Evolutionary conservation across 192 early-diverging fungal genomes (phyloP).

Genomic region (Linnemannia schmuckeri): DNA sequence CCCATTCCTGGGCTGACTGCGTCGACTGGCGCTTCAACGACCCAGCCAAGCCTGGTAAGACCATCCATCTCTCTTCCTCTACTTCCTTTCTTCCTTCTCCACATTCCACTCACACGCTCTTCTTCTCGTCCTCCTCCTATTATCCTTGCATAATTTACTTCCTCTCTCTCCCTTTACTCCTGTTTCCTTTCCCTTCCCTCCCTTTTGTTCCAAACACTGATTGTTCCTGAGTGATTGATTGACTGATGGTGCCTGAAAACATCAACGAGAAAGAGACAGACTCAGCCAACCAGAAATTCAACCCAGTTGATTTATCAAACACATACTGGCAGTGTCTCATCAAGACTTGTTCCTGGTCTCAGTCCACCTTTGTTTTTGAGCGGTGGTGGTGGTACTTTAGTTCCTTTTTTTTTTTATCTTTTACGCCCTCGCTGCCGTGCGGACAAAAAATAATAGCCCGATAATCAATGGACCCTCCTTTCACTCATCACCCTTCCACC

Average conservation of each 20-base stretch:
- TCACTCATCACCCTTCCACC: no score
- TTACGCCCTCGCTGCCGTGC: no score
- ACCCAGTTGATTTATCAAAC: no score
- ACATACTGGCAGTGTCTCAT: no score
- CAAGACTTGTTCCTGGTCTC: no score
- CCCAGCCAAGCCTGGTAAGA: slow-evolving; percentile 36
- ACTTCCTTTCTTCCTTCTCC: background rate
- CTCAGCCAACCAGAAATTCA: background rate
- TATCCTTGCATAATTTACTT: background rate
- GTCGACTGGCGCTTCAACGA: slow-evolving; percentile 54
- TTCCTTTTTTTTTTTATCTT: no score
- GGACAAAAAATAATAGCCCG: no score
- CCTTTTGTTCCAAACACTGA: background rate
- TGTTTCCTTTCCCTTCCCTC: background rate
- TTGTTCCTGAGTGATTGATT: background rate
- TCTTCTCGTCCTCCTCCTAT: background rate
- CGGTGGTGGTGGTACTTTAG: no score
- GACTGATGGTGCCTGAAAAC: background rate
- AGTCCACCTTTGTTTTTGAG: no score
- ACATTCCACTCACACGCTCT: background rate
- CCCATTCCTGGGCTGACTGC: slow-evolving; percentile 48
- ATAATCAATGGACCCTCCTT: no score
- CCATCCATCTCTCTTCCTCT: background rate
- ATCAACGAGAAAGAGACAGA: background rate
- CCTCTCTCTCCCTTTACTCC: background rate